Percentiles rank a stretch among this genome's conserved stretches.
These are phyloP conservation scores for Lactarius sp. DNA, from an alignment of 768 basidiomycete species.

Conservation along the genomic window DNA sequence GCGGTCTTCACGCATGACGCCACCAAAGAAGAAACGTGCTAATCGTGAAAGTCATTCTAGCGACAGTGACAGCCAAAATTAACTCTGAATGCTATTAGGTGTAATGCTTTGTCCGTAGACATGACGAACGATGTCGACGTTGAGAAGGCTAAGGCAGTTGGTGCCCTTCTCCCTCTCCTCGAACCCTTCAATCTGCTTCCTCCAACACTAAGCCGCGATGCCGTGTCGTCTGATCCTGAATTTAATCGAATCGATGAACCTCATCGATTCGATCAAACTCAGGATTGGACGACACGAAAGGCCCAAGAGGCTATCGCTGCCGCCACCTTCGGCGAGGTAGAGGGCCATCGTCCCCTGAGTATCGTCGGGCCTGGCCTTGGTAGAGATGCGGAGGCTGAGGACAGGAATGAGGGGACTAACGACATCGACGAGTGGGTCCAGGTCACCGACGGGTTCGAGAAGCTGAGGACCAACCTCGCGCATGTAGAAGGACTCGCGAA, in stretches of 20 bases:
- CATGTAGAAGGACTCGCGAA: conserved; percentile 32
- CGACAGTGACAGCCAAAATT: too few relatives aligned
- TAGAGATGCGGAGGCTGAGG: conserved; percentile 35
- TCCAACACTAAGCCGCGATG: conserved; percentile 27
- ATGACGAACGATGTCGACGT: too few relatives aligned
- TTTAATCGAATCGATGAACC: conserved; percentile 29
- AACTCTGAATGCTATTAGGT: too few relatives aligned
- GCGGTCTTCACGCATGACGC: too few relatives aligned
- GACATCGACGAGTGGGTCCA: too few relatives aligned
- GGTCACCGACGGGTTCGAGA: conserved; percentile 31
- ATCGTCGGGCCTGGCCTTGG: conserved; percentile 32
- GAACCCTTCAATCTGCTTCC: conserved; percentile 29
- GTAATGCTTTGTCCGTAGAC: too few relatives aligned
- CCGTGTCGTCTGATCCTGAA: conserved; percentile 27
- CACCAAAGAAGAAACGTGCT: too few relatives aligned
- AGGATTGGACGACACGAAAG: too few relatives aligned
- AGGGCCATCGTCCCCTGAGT: conserved; percentile 35
- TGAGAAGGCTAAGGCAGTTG: too few relatives aligned
- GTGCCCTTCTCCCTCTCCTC: conserved; percentile 12
- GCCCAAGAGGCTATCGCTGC: too few relatives aligned
- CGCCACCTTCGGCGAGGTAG: conserved; percentile 33
- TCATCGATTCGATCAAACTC: too few relatives aligned
- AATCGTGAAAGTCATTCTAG: too few relatives aligned
- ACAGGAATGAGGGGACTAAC: conserved; percentile 25
- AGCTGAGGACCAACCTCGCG: conserved; percentile 33